phyloP scores from a whole-genome alignment of 768 basidiomycete genomes.

The Antrodiella citrinella region DNA sequence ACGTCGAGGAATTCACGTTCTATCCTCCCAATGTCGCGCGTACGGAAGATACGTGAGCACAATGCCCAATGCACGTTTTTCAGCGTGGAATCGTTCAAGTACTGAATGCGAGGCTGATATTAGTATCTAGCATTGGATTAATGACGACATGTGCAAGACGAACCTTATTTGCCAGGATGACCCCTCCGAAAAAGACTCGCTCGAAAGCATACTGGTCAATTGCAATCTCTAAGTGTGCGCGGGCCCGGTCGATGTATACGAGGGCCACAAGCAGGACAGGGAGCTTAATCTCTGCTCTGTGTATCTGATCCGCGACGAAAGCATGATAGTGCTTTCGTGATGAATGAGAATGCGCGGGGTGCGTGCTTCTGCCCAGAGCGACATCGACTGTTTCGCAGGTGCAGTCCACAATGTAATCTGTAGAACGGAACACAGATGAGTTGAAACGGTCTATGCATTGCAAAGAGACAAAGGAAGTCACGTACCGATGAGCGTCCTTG shows the following conservation, averaged over 20 bases:
- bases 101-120: conserved; percentile 32
- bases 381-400: conserved; percentile 1
- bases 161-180: conserved; percentile 1
- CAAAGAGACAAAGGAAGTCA: background rate
- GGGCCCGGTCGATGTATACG: conserved; percentile 3
- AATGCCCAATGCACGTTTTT: conserved; percentile 89
- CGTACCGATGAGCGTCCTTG: conserved; percentile 1
- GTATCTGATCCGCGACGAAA: background rate
- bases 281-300: background rate
- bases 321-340: background rate
- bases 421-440: background rate
- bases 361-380: conserved; percentile 1
- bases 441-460: background rate
- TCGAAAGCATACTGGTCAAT: conserved; percentile 1
- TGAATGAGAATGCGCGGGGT: background rate
- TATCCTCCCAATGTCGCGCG: conserved; percentile 72
- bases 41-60: conserved; percentile 77
- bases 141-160: conserved; percentile 17
- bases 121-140: conserved; percentile 4
- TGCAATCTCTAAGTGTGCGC: background rate
- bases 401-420: conserved; percentile 3
- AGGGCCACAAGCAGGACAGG: conserved; percentile 1
- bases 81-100: conserved; percentile 81
- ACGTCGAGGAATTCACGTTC: conserved; percentile 80
- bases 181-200: conserved; percentile 1